Percentiles rank a stretch among this genome's conserved stretches.
Conservation (phyloP, 192 early-diverging fungal genomes). For the Entomortierella lignicola region DNA sequence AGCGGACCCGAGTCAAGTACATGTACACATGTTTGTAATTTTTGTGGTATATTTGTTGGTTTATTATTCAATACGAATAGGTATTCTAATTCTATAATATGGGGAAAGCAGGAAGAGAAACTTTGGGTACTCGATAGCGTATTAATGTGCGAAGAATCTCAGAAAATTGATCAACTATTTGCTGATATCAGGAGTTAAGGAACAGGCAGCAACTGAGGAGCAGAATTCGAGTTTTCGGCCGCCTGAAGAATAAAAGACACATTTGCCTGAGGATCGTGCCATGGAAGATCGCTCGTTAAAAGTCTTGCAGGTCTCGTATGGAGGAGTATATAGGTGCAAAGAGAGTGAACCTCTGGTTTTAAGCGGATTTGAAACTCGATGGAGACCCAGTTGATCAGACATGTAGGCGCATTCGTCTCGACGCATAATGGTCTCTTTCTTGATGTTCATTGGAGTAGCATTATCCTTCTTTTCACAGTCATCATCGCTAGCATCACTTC, state of each 20-base stretch:
- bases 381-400: constrained; percentile 90
- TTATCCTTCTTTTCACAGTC: constrained; percentile 5
- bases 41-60: not conserved
- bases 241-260: constrained; percentile 70
- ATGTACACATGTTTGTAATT: constrained; percentile 1
- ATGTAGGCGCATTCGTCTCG: constrained; percentile 86
- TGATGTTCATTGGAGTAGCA: constrained; percentile 47
- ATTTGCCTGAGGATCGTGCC: constrained; percentile 66
- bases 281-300: constrained; percentile 84
- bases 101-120: not conserved
- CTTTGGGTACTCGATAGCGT: not conserved
- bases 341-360: constrained; percentile 72
- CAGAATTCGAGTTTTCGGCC: constrained; percentile 51
- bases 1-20: constrained; percentile 17
- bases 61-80: constrained; percentile 4
- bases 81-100: constrained; percentile 1
- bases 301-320: constrained; percentile 84
- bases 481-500: constrained; percentile 24
- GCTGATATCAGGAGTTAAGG: constrained; percentile 10
- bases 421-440: constrained; percentile 59
- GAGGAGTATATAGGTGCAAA: constrained; percentile 92
- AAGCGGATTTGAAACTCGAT: constrained; percentile 81
- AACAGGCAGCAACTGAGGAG: constrained; percentile 24
- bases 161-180: not conserved
- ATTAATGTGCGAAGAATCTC: not conserved